A percentile compares a stretch with the other conserved stretches of the same genome.
These are phyloP conservation scores for Hagleromyces aurorensis DNA, from an alignment of 805 yeast genomes.

Conservation along the genomic window DNA sequence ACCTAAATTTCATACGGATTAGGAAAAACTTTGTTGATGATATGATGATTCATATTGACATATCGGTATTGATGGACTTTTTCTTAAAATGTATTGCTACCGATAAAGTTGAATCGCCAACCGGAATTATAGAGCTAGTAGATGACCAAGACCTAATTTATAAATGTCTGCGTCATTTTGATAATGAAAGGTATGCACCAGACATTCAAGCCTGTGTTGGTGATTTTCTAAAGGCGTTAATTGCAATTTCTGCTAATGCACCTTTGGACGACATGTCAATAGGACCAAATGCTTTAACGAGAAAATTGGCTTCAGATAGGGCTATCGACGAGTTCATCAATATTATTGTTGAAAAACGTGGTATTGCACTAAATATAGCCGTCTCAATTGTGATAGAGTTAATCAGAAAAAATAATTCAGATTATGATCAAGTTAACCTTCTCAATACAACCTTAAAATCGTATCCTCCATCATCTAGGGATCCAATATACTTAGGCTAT, in stretches of 20 bases:
- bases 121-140: constrained; percentile 77
- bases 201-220: constrained; percentile 86
- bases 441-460: constrained; percentile 64
- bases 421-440: constrained; percentile 82
- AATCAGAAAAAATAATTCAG: constrained; percentile 91
- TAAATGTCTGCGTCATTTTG: constrained; percentile 55
- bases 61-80: constrained; percentile 88
- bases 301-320: constrained; percentile 71
- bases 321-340: constrained; percentile 55
- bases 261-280: constrained; percentile 71
- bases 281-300: constrained; percentile 87
- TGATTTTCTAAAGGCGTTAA: constrained; percentile 86
- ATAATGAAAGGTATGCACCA: constrained; percentile 47
- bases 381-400: constrained; percentile 91
- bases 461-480: constrained; percentile 84
- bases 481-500: constrained; percentile 84
- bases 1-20: constrained; percentile 30
- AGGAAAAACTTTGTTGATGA: constrained; percentile 58
- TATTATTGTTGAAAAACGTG: constrained; percentile 59
- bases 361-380: constrained; percentile 80
- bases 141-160: constrained; percentile 67
- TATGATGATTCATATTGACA: constrained; percentile 67
- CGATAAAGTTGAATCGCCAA: constrained; percentile 80
- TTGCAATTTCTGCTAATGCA: constrained; percentile 90
- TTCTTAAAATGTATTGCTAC: constrained; percentile 82